Evolutionary conservation across 352 stramenopile species (phyloP).

Genomic region (Phytophthora vignae): DNA sequence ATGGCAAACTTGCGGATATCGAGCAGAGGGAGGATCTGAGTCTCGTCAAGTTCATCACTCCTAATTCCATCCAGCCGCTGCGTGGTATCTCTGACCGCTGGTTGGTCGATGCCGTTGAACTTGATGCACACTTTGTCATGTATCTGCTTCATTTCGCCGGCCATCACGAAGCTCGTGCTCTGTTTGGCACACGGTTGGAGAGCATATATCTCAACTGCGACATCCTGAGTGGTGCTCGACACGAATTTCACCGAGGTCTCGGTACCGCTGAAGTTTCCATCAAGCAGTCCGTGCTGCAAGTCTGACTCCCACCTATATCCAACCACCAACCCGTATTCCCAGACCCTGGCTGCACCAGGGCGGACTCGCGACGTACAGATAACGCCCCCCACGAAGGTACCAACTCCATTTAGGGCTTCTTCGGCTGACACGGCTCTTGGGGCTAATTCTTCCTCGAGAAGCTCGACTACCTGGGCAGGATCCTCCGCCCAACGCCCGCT

Average conservation of each 20-base stretch:
- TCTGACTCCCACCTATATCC: background rate
- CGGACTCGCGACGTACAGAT: background rate
- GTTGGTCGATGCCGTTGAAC: background rate
- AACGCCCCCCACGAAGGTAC: background rate
- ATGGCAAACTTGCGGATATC: background rate
- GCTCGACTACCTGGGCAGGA: background rate
- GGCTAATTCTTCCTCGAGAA: background rate
- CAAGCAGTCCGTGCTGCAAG: background rate
- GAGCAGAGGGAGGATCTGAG: background rate
- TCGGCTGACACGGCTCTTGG: background rate
- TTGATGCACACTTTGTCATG: background rate
- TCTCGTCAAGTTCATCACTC: background rate
- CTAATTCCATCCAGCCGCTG: background rate
- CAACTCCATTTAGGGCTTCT: background rate
- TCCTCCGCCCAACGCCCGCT: background rate
- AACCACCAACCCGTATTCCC: background rate
- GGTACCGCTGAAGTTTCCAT: background rate
- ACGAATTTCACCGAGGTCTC: background rate
- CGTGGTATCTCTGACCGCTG: background rate
- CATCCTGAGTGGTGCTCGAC: background rate
- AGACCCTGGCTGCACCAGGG: background rate
- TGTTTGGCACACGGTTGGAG: background rate
- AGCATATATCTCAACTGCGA: background rate
- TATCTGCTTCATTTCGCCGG: background rate
- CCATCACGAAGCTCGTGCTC: background rate